Evolutionary conservation across 1,284 basidiomycete genomes (phyloP).

Genomic region (Earliella scabrosa): DNA sequence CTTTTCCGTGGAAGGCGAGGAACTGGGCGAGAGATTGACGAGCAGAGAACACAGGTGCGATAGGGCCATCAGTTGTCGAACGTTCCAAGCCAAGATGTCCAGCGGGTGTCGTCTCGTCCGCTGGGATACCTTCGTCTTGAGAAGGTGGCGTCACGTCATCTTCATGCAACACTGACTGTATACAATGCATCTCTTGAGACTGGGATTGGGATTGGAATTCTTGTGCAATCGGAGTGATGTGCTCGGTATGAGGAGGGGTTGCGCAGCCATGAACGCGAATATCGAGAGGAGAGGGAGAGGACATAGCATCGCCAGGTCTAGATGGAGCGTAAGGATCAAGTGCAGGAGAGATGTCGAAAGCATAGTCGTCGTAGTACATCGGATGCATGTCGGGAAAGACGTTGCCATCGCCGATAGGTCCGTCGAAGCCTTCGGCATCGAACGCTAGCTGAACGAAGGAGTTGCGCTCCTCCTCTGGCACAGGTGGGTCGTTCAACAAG

Average conservation of each 20-base stretch:
- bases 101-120: background rate
- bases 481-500: conserved; percentile 1
- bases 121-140: too few species aligned
- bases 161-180: too few species aligned
- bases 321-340: background rate
- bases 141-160: too few species aligned
- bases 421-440: conserved; percentile 32
- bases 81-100: background rate
- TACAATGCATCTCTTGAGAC: too few species aligned
- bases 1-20: conserved; percentile 25
- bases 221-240: too few species aligned
- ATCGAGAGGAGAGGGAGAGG: too few species aligned
- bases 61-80: background rate
- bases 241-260: too few species aligned
- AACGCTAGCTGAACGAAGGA: conserved; percentile 24
- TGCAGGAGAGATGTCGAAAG: background rate
- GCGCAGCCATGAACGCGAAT: too few species aligned
- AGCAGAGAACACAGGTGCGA: conserved; percentile 4
- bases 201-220: too few species aligned
- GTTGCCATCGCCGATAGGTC: conserved; percentile 26
- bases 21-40: conserved; percentile 25
- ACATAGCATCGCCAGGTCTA: too few species aligned
- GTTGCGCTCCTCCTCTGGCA: background rate
- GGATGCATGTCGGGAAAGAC: conserved; percentile 32
- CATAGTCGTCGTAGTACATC: conserved; percentile 21